These are phyloP conservation scores for Carnegiea gigantea DNA, from an alignment of 179 eudicot species.

Conservation along the genomic window DNA sequence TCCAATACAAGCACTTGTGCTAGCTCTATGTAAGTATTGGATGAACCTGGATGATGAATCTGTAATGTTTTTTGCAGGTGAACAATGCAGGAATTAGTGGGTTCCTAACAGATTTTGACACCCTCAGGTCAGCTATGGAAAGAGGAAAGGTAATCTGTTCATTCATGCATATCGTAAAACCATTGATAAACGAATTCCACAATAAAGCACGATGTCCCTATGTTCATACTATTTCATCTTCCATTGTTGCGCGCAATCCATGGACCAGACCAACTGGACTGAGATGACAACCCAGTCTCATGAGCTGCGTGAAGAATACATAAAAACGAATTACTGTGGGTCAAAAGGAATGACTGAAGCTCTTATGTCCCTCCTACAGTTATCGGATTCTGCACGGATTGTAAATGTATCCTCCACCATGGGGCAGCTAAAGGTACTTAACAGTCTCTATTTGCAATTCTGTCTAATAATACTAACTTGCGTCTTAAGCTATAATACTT, in stretches of 20 bases:
- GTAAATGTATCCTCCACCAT: constrained; percentile 33
- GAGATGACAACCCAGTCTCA: neutral
- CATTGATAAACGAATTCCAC: too few relatives aligned
- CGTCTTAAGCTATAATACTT: too few relatives aligned
- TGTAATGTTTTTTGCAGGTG: constrained; percentile 16
- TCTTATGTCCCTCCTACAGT: neutral
- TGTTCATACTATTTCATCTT: too few relatives aligned
- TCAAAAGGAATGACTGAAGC: neutral
- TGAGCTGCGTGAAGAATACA: neutral
- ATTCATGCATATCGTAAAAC: too few relatives aligned
- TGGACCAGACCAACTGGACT: neutral
- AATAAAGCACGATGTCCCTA: too few relatives aligned
- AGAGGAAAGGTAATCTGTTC: neutral
- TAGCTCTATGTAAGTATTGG: too few relatives aligned
- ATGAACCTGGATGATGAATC: too few relatives aligned
- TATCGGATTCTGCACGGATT: constrained; percentile 31
- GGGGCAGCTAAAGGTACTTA: constrained; percentile 22
- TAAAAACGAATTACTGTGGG: neutral
- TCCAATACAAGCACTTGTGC: too few relatives aligned
- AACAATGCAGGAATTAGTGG: constrained; percentile 36
- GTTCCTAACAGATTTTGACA: neutral
- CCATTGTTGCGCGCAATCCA: neutral
- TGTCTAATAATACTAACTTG: too few relatives aligned
- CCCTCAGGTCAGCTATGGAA: neutral
- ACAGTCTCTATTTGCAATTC: too few relatives aligned